Conservation (phyloP, 2,329 filamentous ascomycete species). For the Fusarium armeniacum region DNA sequence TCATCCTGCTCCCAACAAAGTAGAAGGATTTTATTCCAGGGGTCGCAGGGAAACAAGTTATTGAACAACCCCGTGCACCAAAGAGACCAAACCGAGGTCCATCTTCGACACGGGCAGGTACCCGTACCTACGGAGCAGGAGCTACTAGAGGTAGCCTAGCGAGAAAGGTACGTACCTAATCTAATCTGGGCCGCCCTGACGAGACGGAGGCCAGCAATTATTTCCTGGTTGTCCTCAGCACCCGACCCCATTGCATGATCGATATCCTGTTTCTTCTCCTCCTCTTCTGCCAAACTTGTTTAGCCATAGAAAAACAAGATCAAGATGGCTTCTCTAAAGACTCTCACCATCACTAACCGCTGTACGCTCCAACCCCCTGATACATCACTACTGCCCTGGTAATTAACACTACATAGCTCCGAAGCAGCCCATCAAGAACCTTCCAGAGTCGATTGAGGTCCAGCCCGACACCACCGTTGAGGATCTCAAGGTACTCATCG, state of each 20-base stretch:
- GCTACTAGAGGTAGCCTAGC: no score
- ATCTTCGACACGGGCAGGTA: no score
- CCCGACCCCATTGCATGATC: slow-evolving; percentile 8
- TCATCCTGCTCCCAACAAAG: slow-evolving; percentile 19
- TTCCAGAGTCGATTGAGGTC: slow-evolving; percentile 66
- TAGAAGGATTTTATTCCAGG: slow-evolving; percentile 14
- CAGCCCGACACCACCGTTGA: slow-evolving; percentile 68
- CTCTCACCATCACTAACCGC: slow-evolving; percentile 61
- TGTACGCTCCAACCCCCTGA: slow-evolving; percentile 46
- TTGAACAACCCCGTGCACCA: slow-evolving; percentile 19
- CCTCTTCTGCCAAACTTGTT: slow-evolving; percentile 17
- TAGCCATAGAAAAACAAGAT: slow-evolving; percentile 15
- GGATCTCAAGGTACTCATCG: slow-evolving; percentile 69
- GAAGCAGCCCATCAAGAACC: slow-evolving; percentile 66
- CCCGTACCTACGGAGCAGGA: background rate
- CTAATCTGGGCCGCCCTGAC: slow-evolving; percentile 15
- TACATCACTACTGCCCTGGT: no score
- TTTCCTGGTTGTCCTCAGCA: slow-evolving; percentile 39
- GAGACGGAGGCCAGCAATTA: slow-evolving; percentile 8
- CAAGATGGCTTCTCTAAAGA: slow-evolving; percentile 54
- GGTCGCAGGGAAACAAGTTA: slow-evolving; percentile 2
- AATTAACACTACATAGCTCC: slow-evolving; percentile 54
- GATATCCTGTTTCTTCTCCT: slow-evolving; percentile 2
- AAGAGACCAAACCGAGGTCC: slow-evolving; percentile 29
- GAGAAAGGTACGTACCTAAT: slow-evolving; percentile 32